Conservation (phyloP, 495 filamentous ascomycete species). For the Hyphodiscus hymeniophilus region DNA sequence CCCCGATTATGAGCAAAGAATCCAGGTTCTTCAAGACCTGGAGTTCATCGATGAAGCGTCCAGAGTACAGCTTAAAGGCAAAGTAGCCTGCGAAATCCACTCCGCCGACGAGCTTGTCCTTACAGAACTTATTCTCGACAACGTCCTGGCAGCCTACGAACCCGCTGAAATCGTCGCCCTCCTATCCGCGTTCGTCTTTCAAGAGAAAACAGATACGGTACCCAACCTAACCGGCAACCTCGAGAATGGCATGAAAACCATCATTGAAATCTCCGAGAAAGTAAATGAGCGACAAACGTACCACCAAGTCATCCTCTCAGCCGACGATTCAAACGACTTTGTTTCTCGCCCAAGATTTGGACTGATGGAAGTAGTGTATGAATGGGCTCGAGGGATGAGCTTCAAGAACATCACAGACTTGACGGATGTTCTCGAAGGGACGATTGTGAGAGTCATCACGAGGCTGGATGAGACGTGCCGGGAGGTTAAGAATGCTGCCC, state of each 20-base stretch:
- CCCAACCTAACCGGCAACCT: conserved; percentile 80
- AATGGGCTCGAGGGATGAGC: conserved; percentile 95
- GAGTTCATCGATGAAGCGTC: conserved; percentile 78
- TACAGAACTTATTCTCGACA: conserved; percentile 92
- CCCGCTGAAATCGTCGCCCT: conserved; percentile 95
- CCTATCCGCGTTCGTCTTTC: conserved; percentile 94
- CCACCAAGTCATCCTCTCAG: conserved; percentile 83
- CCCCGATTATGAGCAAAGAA: conserved; percentile 96
- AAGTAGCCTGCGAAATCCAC: conserved; percentile 97
- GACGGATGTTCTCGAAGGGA: conserved; percentile 94
- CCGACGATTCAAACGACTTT: conserved; percentile 89
- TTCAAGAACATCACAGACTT: conserved; percentile 97
- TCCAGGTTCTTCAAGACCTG: conserved; percentile 82
- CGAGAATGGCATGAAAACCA: conserved; percentile 76
- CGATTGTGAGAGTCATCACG: conserved; percentile 88
- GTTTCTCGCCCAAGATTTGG: conserved; percentile 80
- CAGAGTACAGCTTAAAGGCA: conserved; percentile 89
- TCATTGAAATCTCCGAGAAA: conserved; percentile 80
- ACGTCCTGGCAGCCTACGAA: conserved; percentile 90
- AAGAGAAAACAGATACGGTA: conserved; percentile 83
- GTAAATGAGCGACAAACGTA: conserved; percentile 80
- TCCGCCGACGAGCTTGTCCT: conserved; percentile 96
- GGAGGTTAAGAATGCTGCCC: conserved; percentile 93
- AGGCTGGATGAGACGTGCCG: conserved; percentile 91
- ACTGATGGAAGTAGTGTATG: conserved; percentile 93